Base-by-base conservation (phyloP, 2,329 filamentous ascomycete genomes). In the Graphilbum sp. region DNA sequence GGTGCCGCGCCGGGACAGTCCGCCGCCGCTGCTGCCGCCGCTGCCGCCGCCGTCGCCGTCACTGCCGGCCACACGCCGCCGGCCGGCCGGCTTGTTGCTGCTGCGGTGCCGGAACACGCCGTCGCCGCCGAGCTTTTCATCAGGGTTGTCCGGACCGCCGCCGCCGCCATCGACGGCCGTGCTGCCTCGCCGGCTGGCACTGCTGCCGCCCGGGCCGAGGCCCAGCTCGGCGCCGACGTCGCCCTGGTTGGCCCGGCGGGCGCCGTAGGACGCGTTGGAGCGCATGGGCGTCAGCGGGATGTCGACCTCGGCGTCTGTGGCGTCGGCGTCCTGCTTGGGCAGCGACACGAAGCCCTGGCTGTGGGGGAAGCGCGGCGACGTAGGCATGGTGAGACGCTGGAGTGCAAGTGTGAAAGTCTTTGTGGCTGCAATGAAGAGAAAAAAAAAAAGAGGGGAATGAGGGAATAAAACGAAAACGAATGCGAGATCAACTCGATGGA, bases 251-350 rank as follows among this genome's bases (percentile, higher is more conserved):
- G 51, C 49, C 40, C 48, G 52, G 21, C 56, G 52, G 29, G 52
- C 63, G 32, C 74, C 72, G 3, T 64, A 67, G 7, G 62, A 64
- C 43, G 60, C 30, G 13, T 32, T 62, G 46, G 63, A 75, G 50
- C 60, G 63, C 45, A 79, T 66, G 34, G 60, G 57, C 13, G 63
- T 62, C 40, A 77, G 63, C 17, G 70, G 70, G 34, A 76, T 76
- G 37, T 62, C 66, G 39, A 50, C 50, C 15, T 58, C 54, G 43
- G 49, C 41, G 33, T 52, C 50, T 13, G 11, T 18, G 51, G 47
- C 45, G 33, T 20, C 33, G 39, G 18, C 20, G 27, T 23, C 21
- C 32, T 39, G 40, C 41, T 36, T 40, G 5, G 37, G 19, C 8
- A 48, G 32, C 8, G 43, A 45, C 37, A 49, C 29, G 21, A 51